These are phyloP conservation scores for Dactylis glomerata DNA, from an alignment of 176 grass and related monocot genomes.

Conservation along the genomic window DNA sequence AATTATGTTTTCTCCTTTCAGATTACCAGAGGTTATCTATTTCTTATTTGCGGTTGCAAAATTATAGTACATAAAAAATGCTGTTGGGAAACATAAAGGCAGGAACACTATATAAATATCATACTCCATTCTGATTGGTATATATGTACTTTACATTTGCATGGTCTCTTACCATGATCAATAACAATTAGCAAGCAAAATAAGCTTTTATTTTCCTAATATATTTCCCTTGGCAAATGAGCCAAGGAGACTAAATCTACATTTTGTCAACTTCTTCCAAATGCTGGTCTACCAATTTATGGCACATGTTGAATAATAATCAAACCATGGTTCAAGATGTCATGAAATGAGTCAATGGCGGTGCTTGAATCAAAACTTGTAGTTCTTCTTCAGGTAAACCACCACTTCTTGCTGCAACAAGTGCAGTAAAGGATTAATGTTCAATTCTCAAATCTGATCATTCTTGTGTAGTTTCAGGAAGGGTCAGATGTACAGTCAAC, in stretches of 20 bases:
- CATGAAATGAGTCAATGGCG: background rate
- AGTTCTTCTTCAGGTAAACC: slow-evolving; percentile 82
- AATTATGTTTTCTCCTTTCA: slow-evolving; percentile 1
- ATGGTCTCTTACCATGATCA: slow-evolving; percentile 6
- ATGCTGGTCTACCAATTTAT: background rate
- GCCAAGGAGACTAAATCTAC: slow-evolving; percentile 11
- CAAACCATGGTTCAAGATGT: background rate
- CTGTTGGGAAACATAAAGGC: background rate
- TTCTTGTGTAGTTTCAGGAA: slow-evolving; percentile 9
- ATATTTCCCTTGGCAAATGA: background rate
- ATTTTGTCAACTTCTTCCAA: slow-evolving; percentile 21
- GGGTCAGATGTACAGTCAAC: slow-evolving; percentile 15
- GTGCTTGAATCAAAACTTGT: slow-evolving; percentile 70
- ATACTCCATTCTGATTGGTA: slow-evolving; percentile 8
- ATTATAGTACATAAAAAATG: background rate
- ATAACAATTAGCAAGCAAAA: slow-evolving; percentile 8
- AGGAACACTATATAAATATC: background rate
- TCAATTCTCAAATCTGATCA: slow-evolving; percentile 2
- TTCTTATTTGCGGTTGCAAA: background rate
- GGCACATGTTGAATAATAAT: slow-evolving; percentile 19
- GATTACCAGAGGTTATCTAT: background rate
- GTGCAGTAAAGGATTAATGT: slow-evolving; percentile 19
- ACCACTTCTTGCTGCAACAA: slow-evolving; percentile 90
- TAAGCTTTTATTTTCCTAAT: slow-evolving; percentile 1
- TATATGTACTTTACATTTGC: slow-evolving; percentile 34